Base-by-base conservation (phyloP, 441 rosid genomes). In the Arabidopsis hybrid region DNA sequence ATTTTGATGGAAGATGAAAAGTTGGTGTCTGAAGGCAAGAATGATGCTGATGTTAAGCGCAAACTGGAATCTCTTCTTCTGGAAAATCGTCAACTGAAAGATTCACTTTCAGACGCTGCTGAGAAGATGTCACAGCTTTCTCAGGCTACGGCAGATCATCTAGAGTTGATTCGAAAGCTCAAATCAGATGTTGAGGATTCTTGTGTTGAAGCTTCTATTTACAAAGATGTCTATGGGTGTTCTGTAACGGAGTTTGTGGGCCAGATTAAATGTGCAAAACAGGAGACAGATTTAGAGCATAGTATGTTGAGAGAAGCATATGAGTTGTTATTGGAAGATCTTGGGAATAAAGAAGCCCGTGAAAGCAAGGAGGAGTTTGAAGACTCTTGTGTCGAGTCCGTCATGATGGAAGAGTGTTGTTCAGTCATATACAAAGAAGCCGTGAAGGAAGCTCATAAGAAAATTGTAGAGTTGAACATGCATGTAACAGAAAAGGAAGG, bases 361-460 rank as follows among this genome's bases (percentile, higher is more conserved):
- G 39, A 70, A 75, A 65, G 76, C 50, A 82, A 55, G 52, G 43
- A 73, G 36, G 85, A 79, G 46, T 74, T 76, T 84, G 87, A 81
- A 72, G 93, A 88, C 68, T 76, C 78, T 56, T 78, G 83, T 67
- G 32, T 84, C 38, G 91, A 86, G 72, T 83, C 87, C 8, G 65
- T 74, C 66, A 60, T 85, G 8, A 62, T 57, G 79, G 86, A 84
- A 79, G 91, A 70, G 50, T 67, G 91, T 18, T 66, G 66, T 64
- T 85, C 67, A 62, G 69, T 83, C 32, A 64, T 87, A 67, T 82
- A 73, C 57, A 68, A 70, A 79, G 95, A 84, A 79, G 73, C 89
- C 60, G 78, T 91, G 57, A 83, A 77, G 81, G 97, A 90, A 80
- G 97, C 91, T 34, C 76, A 76, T 78, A 82, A 80, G 81, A 82